These are phyloP conservation scores for Salix exigua DNA, from an alignment of 345 rosid species.

Conservation along the genomic window DNA sequence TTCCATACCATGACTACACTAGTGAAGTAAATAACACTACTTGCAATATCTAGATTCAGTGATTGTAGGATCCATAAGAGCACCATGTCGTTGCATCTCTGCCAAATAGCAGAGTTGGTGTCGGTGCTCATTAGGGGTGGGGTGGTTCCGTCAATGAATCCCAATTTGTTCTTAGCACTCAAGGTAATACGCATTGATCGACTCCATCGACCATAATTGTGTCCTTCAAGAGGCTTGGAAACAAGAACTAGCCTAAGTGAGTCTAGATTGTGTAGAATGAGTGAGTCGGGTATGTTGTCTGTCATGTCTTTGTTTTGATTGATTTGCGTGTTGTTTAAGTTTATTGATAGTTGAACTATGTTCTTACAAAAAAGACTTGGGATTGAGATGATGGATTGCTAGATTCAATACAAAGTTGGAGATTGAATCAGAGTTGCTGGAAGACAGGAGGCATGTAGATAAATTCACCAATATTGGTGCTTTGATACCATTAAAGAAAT, in stretches of 20 bases:
- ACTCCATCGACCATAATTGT: not conserved
- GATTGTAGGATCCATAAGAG: not conserved
- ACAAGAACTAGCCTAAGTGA: not conserved
- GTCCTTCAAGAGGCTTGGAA: not conserved
- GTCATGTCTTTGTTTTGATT: too few relatives aligned
- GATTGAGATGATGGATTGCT: too few relatives aligned
- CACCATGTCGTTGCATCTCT: constrained; percentile 9
- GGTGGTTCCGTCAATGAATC: not conserved
- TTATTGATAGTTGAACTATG: too few relatives aligned
- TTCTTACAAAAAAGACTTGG: too few relatives aligned
- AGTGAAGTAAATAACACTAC: not conserved
- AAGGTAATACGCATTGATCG: not conserved
- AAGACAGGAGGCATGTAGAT: too few relatives aligned
- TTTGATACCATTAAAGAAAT: too few relatives aligned
- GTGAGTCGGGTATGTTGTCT: not conserved
- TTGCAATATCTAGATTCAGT: not conserved
- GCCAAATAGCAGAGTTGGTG: not conserved
- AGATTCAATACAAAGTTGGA: too few relatives aligned
- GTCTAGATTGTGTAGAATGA: too few relatives aligned
- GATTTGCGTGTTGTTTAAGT: not conserved
- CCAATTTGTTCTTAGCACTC: not conserved
- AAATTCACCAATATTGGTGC: too few relatives aligned
- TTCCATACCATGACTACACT: not conserved
- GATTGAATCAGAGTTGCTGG: too few relatives aligned
- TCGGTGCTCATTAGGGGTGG: not conserved